Conservation (phyloP, 805 yeast species). For the Torulaspora microellipsoides region DNA sequence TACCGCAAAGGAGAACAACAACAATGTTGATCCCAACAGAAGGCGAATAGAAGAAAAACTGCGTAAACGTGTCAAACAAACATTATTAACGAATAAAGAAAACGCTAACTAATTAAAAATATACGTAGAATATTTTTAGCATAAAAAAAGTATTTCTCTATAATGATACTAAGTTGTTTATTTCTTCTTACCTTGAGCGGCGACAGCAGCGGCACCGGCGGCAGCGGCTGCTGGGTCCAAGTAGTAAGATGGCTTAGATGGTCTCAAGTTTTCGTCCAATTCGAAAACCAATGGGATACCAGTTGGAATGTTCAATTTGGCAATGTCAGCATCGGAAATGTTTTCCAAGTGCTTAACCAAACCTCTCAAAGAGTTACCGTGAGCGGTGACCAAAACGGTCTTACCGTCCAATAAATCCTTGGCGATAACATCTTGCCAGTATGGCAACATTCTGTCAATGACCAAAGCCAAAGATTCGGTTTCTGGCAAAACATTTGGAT, state of each 20-base stretch:
- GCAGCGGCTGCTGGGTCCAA: constrained; percentile 99
- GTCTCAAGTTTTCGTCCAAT: constrained; percentile 79
- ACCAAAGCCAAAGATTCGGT: constrained; percentile 94
- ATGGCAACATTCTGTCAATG: constrained; percentile 93
- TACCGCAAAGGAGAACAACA: background rate
- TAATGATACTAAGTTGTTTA: constrained; percentile 19
- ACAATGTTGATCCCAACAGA: constrained; percentile 22
- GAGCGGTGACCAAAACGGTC: constrained; percentile 92
- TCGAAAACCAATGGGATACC: constrained; percentile 98
- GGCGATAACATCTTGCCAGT: constrained; percentile 92
- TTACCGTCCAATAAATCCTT: constrained; percentile 78
- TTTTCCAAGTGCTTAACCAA: constrained; percentile 92
- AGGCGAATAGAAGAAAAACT: constrained; percentile 26
- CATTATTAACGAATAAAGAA: constrained; percentile 14
- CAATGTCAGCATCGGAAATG: constrained; percentile 87
- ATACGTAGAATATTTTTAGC: background rate
- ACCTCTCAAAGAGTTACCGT: constrained; percentile 97
- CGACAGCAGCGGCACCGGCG: constrained; percentile 99
- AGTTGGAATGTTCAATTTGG: constrained; percentile 94
- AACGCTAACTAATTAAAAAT: constrained; percentile 3
- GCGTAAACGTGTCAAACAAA: constrained; percentile 22
- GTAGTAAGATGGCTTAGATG: constrained; percentile 91
- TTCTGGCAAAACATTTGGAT: constrained; percentile 82
- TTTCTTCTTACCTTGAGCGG: constrained; percentile 85
- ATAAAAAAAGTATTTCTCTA: background rate